Evolutionary conservation across 192 early-diverging fungal species (phyloP).

Genomic region (Cetraspora pellucida): DNA sequence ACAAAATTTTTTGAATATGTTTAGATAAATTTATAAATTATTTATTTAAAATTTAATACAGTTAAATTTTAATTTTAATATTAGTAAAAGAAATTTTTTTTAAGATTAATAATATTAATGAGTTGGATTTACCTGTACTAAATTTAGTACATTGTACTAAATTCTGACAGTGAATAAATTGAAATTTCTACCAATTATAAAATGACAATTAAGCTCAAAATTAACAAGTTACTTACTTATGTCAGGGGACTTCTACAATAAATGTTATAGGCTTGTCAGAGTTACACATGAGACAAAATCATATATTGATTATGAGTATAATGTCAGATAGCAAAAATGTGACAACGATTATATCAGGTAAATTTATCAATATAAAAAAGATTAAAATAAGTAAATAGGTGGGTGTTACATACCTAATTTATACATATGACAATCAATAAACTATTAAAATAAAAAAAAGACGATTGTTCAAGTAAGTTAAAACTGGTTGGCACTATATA

Average conservation of each 20-base stretch:
- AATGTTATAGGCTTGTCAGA: background rate
- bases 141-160: conserved; percentile 15
- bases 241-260: background rate
- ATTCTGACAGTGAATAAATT: background rate
- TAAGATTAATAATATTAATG: too few species aligned
- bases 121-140: conserved; percentile 10
- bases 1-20: too few species aligned
- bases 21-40: too few species aligned
- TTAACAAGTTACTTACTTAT: background rate
- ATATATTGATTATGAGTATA: background rate
- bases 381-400: background rate
- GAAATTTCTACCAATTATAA: conserved; percentile 3
- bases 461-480: background rate
- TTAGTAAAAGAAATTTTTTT: too few species aligned
- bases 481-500: background rate
- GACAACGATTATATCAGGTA: background rate
- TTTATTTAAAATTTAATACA: too few species aligned
- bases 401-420: background rate
- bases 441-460: background rate
- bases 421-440: background rate
- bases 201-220: background rate
- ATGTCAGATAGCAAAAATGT: background rate
- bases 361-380: background rate
- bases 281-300: background rate
- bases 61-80: too few species aligned